Percentiles rank a stretch among this genome's conserved stretches.
Evolutionary conservation across 352 stramenopile species (phyloP).

Genomic region (Phytophthora sp.): DNA sequence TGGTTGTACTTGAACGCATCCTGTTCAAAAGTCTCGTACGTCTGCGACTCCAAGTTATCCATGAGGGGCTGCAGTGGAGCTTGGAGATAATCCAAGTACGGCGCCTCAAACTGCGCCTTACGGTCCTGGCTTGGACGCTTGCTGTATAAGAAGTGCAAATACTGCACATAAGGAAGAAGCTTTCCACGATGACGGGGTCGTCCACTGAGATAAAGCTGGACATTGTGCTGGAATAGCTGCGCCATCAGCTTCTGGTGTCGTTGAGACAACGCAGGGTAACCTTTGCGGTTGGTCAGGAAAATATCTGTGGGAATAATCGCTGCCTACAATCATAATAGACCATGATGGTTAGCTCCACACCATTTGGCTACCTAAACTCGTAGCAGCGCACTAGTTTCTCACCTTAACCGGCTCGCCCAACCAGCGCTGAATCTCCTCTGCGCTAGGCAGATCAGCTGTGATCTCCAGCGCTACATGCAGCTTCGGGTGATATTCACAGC

Average conservation of each 20-base stretch:
- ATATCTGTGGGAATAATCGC: conserved; percentile 90
- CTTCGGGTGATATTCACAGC: conserved; percentile 87
- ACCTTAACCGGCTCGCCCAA: conserved; percentile 86
- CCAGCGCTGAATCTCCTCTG: conserved; percentile 82
- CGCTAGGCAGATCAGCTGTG: conserved; percentile 74
- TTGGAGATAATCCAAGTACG: conserved; percentile 97
- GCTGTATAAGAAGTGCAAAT: conserved; percentile 93
- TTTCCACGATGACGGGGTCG: conserved; percentile 71
- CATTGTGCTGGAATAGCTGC: conserved; percentile 78
- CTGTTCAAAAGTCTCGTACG: conserved; percentile 99
- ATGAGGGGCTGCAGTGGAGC: conserved; percentile 96
- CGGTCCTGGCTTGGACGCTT: conserved; percentile 64
- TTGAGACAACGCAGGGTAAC: conserved; percentile 95
- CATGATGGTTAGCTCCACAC: not conserved
- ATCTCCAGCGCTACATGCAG: conserved; percentile 88
- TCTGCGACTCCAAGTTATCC: conserved; percentile 98
- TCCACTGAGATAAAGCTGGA: conserved; percentile 90
- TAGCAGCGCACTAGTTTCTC: not conserved
- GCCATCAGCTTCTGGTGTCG: conserved; percentile 88
- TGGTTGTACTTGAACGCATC: conserved; percentile 98
- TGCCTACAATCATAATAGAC: conserved; percentile 45
- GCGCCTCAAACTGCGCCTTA: conserved; percentile 91
- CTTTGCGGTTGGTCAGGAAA: conserved; percentile 96
- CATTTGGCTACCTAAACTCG: not conserved
- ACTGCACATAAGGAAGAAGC: conserved; percentile 92